Conservation (phyloP, 805 yeast species). For the Pichia cabralensis region DNA sequence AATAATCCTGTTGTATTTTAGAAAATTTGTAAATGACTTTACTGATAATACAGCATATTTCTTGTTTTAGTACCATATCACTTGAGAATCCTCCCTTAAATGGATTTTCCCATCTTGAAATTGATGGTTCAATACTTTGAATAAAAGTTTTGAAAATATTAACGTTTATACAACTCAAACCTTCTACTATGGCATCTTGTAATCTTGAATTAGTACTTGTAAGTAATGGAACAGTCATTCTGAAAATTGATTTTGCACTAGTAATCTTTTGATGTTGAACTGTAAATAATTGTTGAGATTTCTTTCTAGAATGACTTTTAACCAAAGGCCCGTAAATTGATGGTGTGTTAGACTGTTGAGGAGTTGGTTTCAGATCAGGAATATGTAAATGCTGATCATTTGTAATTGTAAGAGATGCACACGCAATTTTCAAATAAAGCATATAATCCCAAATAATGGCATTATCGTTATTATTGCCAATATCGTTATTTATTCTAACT, state of each 20-base stretch:
- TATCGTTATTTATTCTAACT: conserved; percentile 41
- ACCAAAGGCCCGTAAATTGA: conserved; percentile 33
- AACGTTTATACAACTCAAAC: conserved; percentile 80
- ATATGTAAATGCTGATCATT: conserved; percentile 72
- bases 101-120: conserved; percentile 48
- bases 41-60: conserved; percentile 64
- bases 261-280: conserved; percentile 87
- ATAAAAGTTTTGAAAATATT: conserved; percentile 78
- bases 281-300: conserved; percentile 67
- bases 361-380: conserved; percentile 12
- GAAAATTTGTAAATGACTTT: conserved; percentile 59
- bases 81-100: conserved; percentile 5
- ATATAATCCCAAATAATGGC: conserved; percentile 34
- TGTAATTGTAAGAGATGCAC: conserved; percentile 83
- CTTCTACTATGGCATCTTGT: conserved; percentile 80
- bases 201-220: conserved; percentile 60
- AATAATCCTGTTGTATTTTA: conserved; percentile 36
- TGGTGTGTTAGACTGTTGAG: conserved; percentile 8
- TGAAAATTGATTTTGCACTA: conserved; percentile 82
- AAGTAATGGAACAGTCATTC: conserved; percentile 75
- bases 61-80: conserved; percentile 43
- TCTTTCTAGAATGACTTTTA: conserved; percentile 61
- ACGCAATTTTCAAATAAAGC: conserved; percentile 79
- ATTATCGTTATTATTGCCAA: conserved; percentile 13
- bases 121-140: conserved; percentile 58